Evolutionary conservation across 768 basidiomycete species (phyloP).

Genomic region (Rhizopogon vesiculosus): DNA sequence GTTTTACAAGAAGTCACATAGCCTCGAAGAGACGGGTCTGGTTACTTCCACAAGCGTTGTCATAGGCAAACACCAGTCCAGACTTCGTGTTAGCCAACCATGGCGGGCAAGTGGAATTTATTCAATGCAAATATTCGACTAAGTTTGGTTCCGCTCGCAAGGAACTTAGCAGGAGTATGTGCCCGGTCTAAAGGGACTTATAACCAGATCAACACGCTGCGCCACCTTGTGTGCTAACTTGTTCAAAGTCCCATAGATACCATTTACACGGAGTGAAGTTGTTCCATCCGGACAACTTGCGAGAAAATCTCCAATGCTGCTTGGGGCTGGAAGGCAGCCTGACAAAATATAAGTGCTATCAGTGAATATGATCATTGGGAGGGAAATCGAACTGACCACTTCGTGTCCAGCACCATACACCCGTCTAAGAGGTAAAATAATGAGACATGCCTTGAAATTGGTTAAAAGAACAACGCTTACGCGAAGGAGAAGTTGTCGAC

Average conservation of each 20-base stretch:
- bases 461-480: conserved; percentile 32
- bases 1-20: too few relatives aligned
- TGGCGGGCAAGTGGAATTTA: too few relatives aligned
- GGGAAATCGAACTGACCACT: conserved; percentile 41
- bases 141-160: background rate
- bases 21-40: too few relatives aligned
- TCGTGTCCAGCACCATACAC: conserved; percentile 58
- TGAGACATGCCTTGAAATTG: background rate
- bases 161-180: background rate
- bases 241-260: too few relatives aligned
- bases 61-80: too few relatives aligned
- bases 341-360: background rate
- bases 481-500: conserved; percentile 66
- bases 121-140: too few relatives aligned
- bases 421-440: conserved; percentile 29
- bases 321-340: conserved; percentile 62
- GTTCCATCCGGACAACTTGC: conserved; percentile 47
- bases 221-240: background rate
- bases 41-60: too few relatives aligned
- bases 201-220: background rate
- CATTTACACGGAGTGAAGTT: conserved; percentile 44
- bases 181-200: too few relatives aligned
- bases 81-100: too few relatives aligned
- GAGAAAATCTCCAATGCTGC: conserved; percentile 55
- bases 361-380: background rate